Percentiles rank a stretch among this genome's conserved stretches.
Evolutionary conservation across 108 stramenopile genomes (phyloP).

Genomic region (Nitzschia inconspicua): DNA sequence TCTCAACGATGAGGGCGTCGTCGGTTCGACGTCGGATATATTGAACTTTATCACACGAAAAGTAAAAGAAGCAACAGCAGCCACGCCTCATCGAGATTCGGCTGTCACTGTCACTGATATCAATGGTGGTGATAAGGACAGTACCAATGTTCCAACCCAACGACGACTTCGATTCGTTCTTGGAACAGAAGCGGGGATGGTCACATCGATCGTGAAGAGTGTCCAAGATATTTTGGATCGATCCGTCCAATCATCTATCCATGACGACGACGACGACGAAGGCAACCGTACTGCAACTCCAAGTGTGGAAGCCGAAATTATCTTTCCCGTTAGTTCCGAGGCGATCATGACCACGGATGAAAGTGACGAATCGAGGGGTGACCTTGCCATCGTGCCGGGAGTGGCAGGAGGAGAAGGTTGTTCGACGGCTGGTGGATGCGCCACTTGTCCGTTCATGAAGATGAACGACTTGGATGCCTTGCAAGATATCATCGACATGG

Average conservation of each 20-base stretch:
- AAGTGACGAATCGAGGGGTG: constrained; percentile 3
- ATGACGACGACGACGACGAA: too few relatives aligned
- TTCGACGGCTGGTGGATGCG: constrained; percentile 94
- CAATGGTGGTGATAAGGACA: too few relatives aligned
- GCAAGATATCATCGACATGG: constrained; percentile 69
- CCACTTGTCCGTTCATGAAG: constrained; percentile 98
- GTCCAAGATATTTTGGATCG: constrained; percentile 82
- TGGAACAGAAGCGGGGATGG: constrained; percentile 94
- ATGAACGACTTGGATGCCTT: constrained; percentile 94
- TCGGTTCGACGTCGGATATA: constrained; percentile 92
- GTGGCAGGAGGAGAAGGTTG: constrained; percentile 93
- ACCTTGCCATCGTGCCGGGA: constrained; percentile 81
- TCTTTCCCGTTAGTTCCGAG: constrained; percentile 94
- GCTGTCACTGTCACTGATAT: too few relatives aligned
- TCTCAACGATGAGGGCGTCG: constrained; percentile 75
- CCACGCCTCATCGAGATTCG: neutral
- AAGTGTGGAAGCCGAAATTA: constrained; percentile 79
- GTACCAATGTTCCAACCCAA: too few relatives aligned
- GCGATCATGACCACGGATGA: constrained; percentile 73
- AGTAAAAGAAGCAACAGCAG: constrained; percentile 56
- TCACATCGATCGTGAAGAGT: constrained; percentile 86
- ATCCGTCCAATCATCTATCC: too few relatives aligned
- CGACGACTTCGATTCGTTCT: constrained; percentile 79
- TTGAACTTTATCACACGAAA: constrained; percentile 88
- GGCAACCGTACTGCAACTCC: neutral